Conservation (phyloP, 73 alveolate genomes). For the Paramecium sexaurelia region DNA sequence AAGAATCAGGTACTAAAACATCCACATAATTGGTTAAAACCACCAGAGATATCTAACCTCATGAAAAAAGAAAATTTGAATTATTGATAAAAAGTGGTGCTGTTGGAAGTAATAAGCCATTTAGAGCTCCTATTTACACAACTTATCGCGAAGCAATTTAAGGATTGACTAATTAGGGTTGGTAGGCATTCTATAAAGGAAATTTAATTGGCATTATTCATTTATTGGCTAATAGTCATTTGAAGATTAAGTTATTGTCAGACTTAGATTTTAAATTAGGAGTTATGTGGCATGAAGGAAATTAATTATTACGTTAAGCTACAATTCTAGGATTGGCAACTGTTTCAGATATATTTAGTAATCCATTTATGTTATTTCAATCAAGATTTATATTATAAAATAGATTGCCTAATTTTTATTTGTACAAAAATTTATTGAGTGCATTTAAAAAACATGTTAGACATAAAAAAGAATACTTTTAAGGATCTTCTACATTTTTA, state of each 20-base stretch:
- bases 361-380: slow-evolving; percentile 73
- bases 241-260: not conserved
- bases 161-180: slow-evolving; percentile 76
- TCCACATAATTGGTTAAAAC: slow-evolving; percentile 57
- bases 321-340: slow-evolving; percentile 4
- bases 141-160: slow-evolving; percentile 71
- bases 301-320: not conserved
- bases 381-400: slow-evolving; percentile 78
- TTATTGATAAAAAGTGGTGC: slow-evolving; percentile 62
- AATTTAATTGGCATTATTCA: slow-evolving; percentile 68
- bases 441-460: slow-evolving; percentile 63
- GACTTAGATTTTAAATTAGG: slow-evolving; percentile 20
- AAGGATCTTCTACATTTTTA: slow-evolving; percentile 68
- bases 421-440: slow-evolving; percentile 62
- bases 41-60: slow-evolving; percentile 60
- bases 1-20: slow-evolving; percentile 27
- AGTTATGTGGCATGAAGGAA: slow-evolving; percentile 46
- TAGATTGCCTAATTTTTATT: slow-evolving; percentile 76
- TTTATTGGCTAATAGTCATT: slow-evolving; percentile 24
- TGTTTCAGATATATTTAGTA: slow-evolving; percentile 63
- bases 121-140: slow-evolving; percentile 80
- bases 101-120: slow-evolving; percentile 72
- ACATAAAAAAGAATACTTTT: slow-evolving; percentile 54
- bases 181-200: slow-evolving; percentile 81
- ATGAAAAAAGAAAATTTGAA: slow-evolving; percentile 68